Evolutionary conservation across 176 grass and related monocot genomes (phyloP), one percentile per base, ranked within the genome.

Genomic region (Oryza officinalis): DNA sequence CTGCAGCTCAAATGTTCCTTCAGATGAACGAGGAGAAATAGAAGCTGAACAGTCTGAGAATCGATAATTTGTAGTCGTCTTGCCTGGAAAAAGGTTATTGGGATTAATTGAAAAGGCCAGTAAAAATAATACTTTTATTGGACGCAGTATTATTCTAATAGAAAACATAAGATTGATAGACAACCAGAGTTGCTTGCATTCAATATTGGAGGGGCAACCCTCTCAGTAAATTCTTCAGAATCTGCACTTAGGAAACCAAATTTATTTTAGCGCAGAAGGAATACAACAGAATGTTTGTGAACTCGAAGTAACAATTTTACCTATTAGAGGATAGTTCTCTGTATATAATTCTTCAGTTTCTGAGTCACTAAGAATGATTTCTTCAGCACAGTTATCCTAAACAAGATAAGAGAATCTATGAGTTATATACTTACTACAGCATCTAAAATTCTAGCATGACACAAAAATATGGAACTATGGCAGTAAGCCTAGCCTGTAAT

Each of bases 281-380:
- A 35, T 35, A 70, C 14, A 78, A 60, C 23, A 57, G 1, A 25
- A 32, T 61, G 38, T 61, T 17, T 27, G 2, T 41, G 35, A 84
- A 80, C 8, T 35, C 33, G 25, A 84, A 81, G 71, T n/a, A 63
- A 2, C 76, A 81, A 82, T 30, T 59, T n/a, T 28, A 91, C 69
- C 78, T 72, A 77, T 87, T 49, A 75, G 40, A 72, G 59, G 61
- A 76, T 46, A 78, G 49, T 50, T 74, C 38, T 38, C 43, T 73
- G 31, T 18, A 72, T 60, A 33, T 78, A 76, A 20, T 73, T 89
- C 84, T 73, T 57, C 89, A 86, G 79, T 85, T 85, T 89, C 88
- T 81, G 77, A 86, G 82, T 94, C 77, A 4, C 83, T 91, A 52
- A 78, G 57, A 71, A 87, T 66, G 72, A 84, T 65, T 77, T 76